phyloP scores from a whole-genome alignment of 768 basidiomycete species.

The Candolleomyces aberdarensis region DNA sequence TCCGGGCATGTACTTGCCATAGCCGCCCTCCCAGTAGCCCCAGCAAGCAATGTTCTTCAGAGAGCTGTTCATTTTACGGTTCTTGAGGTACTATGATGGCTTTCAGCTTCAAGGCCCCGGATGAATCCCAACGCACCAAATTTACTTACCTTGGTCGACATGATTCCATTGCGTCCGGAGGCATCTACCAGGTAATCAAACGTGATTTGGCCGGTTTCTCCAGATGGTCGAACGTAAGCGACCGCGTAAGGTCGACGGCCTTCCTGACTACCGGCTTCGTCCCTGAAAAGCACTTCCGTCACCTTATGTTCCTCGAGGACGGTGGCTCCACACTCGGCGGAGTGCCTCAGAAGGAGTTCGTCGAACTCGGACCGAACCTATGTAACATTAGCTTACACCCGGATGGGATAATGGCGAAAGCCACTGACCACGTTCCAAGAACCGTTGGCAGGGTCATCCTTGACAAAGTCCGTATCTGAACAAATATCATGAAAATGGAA shows the following conservation, averaged over 20 bases:
- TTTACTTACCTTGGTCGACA: conserved; percentile 28
- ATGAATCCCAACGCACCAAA: no score
- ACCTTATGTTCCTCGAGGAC: conserved; percentile 33
- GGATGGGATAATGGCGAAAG: background rate
- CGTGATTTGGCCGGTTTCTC: conserved; percentile 21
- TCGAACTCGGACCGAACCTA: conserved; percentile 36
- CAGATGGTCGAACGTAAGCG: conserved; percentile 20
- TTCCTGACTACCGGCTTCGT: conserved; percentile 3
- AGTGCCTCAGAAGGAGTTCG: conserved; percentile 32
- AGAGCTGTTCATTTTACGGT: conserved; percentile 29
- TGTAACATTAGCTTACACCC: background rate
- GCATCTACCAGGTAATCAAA: conserved; percentile 37
- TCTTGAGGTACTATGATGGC: conserved; percentile 23
- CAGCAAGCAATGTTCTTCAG: conserved; percentile 32
- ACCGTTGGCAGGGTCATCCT: conserved; percentile 21
- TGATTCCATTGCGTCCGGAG: conserved; percentile 31
- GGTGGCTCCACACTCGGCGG: conserved; percentile 25
- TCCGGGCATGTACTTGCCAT: conserved; percentile 24
- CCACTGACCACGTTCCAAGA: conserved; percentile 36
- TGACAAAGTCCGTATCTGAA: conserved; percentile 33
- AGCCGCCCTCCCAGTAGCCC: conserved; percentile 32
- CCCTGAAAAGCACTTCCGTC: conserved; percentile 23
- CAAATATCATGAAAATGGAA: background rate
- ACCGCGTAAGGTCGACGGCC: conserved; percentile 21
- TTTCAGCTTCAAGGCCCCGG: background rate